phyloP scores from a whole-genome alignment of 73 alveolate genomes.

The Tetrahymena thermophila region DNA sequence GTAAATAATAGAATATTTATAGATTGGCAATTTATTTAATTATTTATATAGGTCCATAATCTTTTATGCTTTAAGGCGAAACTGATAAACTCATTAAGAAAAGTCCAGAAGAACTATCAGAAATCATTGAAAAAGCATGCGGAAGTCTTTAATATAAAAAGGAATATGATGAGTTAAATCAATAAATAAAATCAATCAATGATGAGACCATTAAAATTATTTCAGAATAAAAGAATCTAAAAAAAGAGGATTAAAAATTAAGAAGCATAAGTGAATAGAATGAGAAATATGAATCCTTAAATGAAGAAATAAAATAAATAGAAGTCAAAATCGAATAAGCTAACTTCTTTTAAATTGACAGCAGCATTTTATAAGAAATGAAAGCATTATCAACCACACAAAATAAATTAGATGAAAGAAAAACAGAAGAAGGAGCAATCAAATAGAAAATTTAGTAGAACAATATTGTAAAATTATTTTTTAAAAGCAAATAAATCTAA shows the following conservation, averaged over 20 bases:
- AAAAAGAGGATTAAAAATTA: background rate
- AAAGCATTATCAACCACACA: background rate
- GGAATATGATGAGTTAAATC: background rate
- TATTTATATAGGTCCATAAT: background rate
- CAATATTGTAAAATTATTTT: background rate
- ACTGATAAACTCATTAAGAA: background rate
- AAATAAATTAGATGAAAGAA: background rate
- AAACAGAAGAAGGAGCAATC: background rate
- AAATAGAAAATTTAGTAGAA: background rate
- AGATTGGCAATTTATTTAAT: background rate
- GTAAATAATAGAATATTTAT: background rate
- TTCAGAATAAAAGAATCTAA: background rate
- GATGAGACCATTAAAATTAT: background rate
- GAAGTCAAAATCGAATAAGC: background rate
- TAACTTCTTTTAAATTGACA: background rate
- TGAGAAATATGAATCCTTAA: background rate
- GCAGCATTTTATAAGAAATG: background rate
- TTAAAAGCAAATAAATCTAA: background rate
- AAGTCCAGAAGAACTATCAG: background rate
- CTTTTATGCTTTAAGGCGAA: background rate
- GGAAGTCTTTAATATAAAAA: background rate
- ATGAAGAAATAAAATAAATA: background rate
- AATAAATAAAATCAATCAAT: background rate
- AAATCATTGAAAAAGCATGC: background rate
- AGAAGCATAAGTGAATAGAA: background rate